Evolutionary conservation across 805 yeast genomes (phyloP), one percentile per base, ranked within the genome.

Genomic region (Diddensiella transvaalensis): DNA sequence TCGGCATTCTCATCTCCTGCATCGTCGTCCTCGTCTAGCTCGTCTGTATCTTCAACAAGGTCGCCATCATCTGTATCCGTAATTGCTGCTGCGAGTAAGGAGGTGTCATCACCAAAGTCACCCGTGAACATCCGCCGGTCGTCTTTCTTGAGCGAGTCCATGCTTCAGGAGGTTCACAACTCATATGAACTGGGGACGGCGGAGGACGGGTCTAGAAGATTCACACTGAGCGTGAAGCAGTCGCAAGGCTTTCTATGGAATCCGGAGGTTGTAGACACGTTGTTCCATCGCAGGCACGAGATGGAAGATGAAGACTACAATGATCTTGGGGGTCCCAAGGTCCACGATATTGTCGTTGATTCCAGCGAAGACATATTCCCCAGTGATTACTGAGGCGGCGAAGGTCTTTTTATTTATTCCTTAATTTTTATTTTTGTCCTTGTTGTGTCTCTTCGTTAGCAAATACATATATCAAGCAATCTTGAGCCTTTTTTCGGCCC

Each of bases 211-310:
- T 47, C 55, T 19, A 43, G 51, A n/a, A 46, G 53, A 46, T 59
- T 46, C 49, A 52, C 47, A n/a, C 44, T 59, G 17, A 50, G 55
- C 38, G 55, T 60, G 17, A 53, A 51, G 35, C 58, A 59, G 42
- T 46, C 60, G 3, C 63, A 61, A 47, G 65, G 65, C 17, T 61
- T 61, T 35, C 52, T 46, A 44, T 61, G 65, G 65, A 61, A 61
- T 54, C 62, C 57, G 43, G 62, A 61, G 41, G 43, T 61, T 36
- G 60, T 60, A 36, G 59, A 53, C 10, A 53, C 62, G 11, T 32
- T 52, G 11, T 57, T 48, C 40, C 57, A 55, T 41, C 49, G 36
- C 40, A 19, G 18, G 29, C 45, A 54, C 35, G 52, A 51, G 26
- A 30, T 42, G 33, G 53, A 42, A 10, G 52, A 46, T 10, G 26